Evolutionary conservation across 1,139 yeast genomes (phyloP), one percentile per base, ranked within the genome.

Genomic region (Tardiomyces depauwii): DNA sequence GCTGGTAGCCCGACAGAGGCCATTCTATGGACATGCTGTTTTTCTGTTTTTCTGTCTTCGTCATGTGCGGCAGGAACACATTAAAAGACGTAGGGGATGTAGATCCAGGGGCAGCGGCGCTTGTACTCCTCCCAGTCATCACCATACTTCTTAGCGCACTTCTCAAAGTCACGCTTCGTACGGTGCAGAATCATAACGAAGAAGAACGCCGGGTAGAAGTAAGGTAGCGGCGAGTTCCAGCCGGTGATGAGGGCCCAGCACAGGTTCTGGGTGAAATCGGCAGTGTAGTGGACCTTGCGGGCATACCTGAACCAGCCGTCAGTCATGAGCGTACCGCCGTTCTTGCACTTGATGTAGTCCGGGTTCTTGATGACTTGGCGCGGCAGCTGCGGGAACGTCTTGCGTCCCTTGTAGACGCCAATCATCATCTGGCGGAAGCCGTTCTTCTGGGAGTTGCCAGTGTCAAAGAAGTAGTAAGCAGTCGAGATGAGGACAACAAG

Each of bases 211-310:
- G 98, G 97, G 78, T 84, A 91, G 68, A 91, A 91, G 91, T 95
- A 91, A 42, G 96, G 96, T 71, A 91, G 78, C 44, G 91, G 86
- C 4, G 95, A 84, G 40, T 71, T 73, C 64, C 81, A 79, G 1
- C 98, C 98, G 65, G 96, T 87, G 53, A 82, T 76, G 52, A 91
- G 72, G 10, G 93, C 96, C 98, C 98, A 91, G 44, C 93, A 76
- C 55, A 86, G 70, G 46, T 94, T 77, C 70, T 87, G 96, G 45
- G 77, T 70, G 73, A 82, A 88, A 65, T 91, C 98, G 36, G 95
- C 96, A 42, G 97, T 88, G 73, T 91, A 91, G 66, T 89, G 95
- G 56, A 82, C 79, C 69, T 91, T 91, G 70, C 98, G 81, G 12
- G 96, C 98, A 58, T 61, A 65, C 51, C 73, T 79, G 66, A 80